phyloP scores from a whole-genome alignment of 2,329 filamentous ascomycete genomes.

The Neofusicoccum umdonicola region DNA sequence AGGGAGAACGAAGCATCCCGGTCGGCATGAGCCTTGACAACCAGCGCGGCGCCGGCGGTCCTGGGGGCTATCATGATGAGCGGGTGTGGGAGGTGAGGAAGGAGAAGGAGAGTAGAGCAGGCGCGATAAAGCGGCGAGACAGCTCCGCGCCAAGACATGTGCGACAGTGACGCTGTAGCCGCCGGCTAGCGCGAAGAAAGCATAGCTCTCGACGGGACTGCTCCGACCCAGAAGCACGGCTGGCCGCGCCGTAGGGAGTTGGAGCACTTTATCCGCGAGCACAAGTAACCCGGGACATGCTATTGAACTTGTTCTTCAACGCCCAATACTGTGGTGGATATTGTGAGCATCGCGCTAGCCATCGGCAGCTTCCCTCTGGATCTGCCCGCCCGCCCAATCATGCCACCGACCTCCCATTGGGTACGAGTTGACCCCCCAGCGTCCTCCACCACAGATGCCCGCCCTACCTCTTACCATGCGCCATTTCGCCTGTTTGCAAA shows the following conservation, averaged over 20 bases:
- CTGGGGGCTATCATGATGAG: constrained; percentile 29
- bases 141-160: background rate
- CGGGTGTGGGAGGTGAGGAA: constrained; percentile 26
- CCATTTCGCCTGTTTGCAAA: background rate
- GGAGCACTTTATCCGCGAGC: too few species aligned
- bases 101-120: background rate
- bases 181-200: too few species aligned
- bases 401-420: background rate
- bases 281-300: too few species aligned
- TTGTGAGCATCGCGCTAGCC: too few species aligned
- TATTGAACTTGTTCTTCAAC: too few species aligned
- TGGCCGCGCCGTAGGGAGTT: too few species aligned
- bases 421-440: background rate
- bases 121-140: background rate
- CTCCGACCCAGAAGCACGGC: too few species aligned
- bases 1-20: constrained; percentile 30
- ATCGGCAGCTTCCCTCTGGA: too few species aligned
- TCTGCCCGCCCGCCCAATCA: background rate
- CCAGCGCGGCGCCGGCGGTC: constrained; percentile 27
- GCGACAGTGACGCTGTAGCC: background rate
- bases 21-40: constrained; percentile 24
- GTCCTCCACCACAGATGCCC: background rate
- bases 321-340: too few species aligned
- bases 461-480: background rate
- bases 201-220: too few species aligned